Evolutionary conservation across 2,329 filamentous ascomycete species (phyloP).

Genomic region (Trichophyton schoenleinii): DNA sequence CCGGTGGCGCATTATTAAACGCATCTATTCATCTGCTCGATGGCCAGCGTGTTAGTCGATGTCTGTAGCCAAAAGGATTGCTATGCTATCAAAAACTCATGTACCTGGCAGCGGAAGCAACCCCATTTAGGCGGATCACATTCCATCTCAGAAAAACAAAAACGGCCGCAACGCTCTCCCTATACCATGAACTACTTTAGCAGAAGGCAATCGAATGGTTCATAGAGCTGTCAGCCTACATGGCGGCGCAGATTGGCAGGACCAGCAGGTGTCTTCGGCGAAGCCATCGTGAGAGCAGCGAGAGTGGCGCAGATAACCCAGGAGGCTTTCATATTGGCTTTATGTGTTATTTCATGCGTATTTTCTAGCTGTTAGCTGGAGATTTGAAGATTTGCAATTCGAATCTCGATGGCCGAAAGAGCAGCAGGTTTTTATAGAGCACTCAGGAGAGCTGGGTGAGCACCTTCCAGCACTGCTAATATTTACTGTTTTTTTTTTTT

Average conservation of each 20-base stretch:
- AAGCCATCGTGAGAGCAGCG: background rate
- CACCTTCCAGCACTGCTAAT: no score
- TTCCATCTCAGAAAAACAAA: background rate
- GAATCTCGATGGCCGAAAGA: background rate
- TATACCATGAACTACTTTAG: background rate
- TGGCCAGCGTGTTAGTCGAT: background rate
- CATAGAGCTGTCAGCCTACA: background rate
- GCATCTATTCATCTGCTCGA: background rate
- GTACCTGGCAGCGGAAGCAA: background rate
- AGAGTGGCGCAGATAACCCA: background rate
- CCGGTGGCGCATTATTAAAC: background rate
- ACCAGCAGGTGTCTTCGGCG: background rate
- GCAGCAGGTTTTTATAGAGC: background rate
- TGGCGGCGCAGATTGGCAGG: background rate
- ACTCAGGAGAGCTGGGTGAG: background rate
- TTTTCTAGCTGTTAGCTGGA: no score
- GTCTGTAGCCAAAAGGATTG: background rate
- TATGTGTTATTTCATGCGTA: background rate
- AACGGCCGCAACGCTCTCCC: background rate
- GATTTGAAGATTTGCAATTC: no score
- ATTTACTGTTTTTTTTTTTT: no score
- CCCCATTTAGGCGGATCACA: background rate
- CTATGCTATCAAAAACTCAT: background rate
- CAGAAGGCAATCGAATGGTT: background rate
- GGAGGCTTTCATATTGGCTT: background rate